Conservation (phyloP, 306 rosid genomes). For the Cyclanthera cordifolia region DNA sequence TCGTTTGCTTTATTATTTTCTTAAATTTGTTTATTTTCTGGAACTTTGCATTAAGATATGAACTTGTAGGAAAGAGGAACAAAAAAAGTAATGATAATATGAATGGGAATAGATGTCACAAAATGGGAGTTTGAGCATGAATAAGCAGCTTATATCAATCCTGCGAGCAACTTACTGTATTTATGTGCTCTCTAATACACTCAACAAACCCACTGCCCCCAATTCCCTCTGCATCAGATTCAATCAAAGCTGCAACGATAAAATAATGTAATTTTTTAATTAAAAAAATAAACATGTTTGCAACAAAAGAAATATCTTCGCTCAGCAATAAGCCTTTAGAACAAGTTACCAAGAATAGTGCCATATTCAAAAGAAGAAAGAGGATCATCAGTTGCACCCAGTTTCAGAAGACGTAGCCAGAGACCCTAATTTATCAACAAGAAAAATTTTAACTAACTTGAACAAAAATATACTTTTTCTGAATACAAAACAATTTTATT, state of each 20-base stretch:
- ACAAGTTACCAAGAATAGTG: constrained; percentile 75
- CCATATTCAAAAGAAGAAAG: constrained; percentile 98
- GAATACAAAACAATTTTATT: too few species aligned
- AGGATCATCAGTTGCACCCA: constrained; percentile 95
- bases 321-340: constrained; percentile 14
- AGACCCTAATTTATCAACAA: constrained; percentile 47
- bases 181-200: constrained; percentile 93
- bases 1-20: neutral
- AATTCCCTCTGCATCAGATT: constrained; percentile 98
- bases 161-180: constrained; percentile 53
- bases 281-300: constrained; percentile 11
- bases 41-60: neutral
- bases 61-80: neutral
- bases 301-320: constrained; percentile 1
- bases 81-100: neutral
- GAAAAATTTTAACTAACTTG: constrained; percentile 16
- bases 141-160: neutral
- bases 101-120: neutral
- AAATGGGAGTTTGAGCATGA: constrained; percentile 2
- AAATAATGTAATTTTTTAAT: neutral
- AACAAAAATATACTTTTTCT: neutral
- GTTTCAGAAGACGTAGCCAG: constrained; percentile 91
- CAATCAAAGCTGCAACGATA: constrained; percentile 81
- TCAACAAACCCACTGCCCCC: constrained; percentile 97
- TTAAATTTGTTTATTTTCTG: constrained; percentile 1